Evolutionary conservation across 2,329 filamentous ascomycete genomes (phyloP).

Genomic region (Neophaeococcomyces aloes): DNA sequence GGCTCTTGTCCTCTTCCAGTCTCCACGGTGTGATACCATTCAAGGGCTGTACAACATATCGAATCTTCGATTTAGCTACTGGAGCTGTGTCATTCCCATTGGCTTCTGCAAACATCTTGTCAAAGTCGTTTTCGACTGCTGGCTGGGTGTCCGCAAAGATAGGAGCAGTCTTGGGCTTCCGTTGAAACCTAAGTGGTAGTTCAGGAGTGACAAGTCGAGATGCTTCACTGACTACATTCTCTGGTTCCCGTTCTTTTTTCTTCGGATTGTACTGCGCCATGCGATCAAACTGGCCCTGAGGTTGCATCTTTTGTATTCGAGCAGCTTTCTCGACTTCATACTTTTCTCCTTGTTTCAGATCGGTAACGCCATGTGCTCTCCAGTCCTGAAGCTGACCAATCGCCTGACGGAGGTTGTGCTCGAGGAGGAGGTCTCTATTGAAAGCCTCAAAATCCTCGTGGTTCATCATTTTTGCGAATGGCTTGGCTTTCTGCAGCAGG

Average conservation of each 20-base stretch:
- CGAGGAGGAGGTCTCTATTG: constrained; percentile 74
- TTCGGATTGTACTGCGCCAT: constrained; percentile 51
- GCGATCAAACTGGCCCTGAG: constrained; percentile 77
- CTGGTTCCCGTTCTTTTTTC: constrained; percentile 55
- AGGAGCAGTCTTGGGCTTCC: constrained; percentile 29
- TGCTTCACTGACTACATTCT: constrained; percentile 65
- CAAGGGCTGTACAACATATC: constrained; percentile 42
- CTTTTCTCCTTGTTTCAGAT: constrained; percentile 76
- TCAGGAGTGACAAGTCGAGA: constrained; percentile 70
- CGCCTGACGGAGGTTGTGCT: constrained; percentile 81
- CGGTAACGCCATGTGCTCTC: constrained; percentile 73
- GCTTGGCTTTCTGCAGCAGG: constrained; percentile 83
- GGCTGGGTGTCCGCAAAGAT: constrained; percentile 25
- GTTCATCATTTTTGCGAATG: constrained; percentile 95
- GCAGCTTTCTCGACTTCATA: constrained; percentile 81
- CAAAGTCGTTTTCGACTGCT: constrained; percentile 40
- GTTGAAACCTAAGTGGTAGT: constrained; percentile 52
- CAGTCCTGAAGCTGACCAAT: constrained; percentile 89
- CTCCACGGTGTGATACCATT: constrained; percentile 43
- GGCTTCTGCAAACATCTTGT: constrained; percentile 46
- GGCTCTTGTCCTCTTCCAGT: constrained; percentile 63
- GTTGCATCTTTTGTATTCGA: constrained; percentile 54
- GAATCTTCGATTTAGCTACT: constrained; percentile 32
- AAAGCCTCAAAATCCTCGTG: constrained; percentile 80
- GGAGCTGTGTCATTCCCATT: constrained; percentile 32